Base-by-base conservation (phyloP, 2,329 filamentous ascomycete genomes). In the Aspergillus puulaauensis region DNA sequence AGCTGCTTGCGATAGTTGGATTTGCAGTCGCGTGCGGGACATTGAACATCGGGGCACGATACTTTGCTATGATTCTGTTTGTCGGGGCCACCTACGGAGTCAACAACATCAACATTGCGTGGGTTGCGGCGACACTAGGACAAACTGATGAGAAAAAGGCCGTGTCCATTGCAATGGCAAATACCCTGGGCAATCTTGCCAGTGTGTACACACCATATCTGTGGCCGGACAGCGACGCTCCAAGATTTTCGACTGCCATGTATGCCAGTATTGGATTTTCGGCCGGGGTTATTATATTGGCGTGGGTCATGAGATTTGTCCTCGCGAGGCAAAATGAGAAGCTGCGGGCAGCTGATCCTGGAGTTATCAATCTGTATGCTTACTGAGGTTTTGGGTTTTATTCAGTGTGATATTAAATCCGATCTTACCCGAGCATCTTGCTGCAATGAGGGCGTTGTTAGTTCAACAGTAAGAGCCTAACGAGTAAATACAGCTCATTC, bases 91-190 rank as follows among this genome's bases (percentile, higher is more conserved):
- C 68, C 5, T 70, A 71, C 52, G 68, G 69, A 1, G 69, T 70
- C 21, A 78, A 78, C 56, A 76, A 74, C 9, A 68, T 78, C 21
- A 76, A 77, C 9, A 69, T 79, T 1, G 73, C 73, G 15, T 79
- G 77, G 76, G 74, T 75, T 1, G 74, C 74, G 2, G 71, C 71
- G 2, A 77, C 75, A 1, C 67, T 77, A 7, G 75, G 73, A 3
- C 73, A 78, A 47, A 77, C 76, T 1, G 64, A 72, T 4, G 76
- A 78, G 59, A 80, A 79, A 64, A 76, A 77, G 49, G 76, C 77
- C 17, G 75, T 75, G 3, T 66, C 71, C 4, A 59, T 78, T 17
- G 74, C 75, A 1, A 74, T 78, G 47, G 75, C 77, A n/a, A 79
- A 79, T 51, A 70, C 75, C 1, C 67, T 74, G 5, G 73, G 72